phyloP scores from a whole-genome alignment of 2,329 filamentous ascomycete genomes.

The Exophiala bonariae region DNA sequence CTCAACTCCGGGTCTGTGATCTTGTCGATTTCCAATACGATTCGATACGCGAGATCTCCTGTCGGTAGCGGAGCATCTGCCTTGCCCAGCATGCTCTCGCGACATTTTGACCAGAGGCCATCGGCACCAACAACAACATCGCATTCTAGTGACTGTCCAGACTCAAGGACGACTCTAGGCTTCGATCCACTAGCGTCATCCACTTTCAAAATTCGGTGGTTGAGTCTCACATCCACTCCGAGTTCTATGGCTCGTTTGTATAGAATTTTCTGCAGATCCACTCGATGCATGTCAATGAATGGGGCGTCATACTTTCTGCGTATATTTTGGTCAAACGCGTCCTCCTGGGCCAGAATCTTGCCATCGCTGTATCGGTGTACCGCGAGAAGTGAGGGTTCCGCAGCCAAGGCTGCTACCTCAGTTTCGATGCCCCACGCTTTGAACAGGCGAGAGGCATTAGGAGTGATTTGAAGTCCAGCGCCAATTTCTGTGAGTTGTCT shows the following conservation, averaged over 20 bases:
- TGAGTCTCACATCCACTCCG: slow-evolving; percentile 37
- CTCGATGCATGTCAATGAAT: slow-evolving; percentile 52
- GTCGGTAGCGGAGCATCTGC: slow-evolving; percentile 50
- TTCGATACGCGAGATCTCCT: slow-evolving; percentile 58
- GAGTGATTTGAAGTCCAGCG: slow-evolving; percentile 29
- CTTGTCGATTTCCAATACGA: slow-evolving; percentile 52
- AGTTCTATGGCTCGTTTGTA: slow-evolving; percentile 41
- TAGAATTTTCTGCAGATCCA: slow-evolving; percentile 48
- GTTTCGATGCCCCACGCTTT: slow-evolving; percentile 16
- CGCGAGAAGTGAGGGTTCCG: slow-evolving; percentile 34
- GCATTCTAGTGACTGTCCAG: slow-evolving; percentile 37
- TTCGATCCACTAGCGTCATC: slow-evolving; percentile 7
- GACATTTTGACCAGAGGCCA: slow-evolving; percentile 47
- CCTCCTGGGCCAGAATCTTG: slow-evolving; percentile 44
- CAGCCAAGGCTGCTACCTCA: slow-evolving; percentile 21
- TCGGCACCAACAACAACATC: slow-evolving; percentile 52
- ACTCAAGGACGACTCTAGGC: slow-evolving; percentile 36
- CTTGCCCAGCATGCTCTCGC: slow-evolving; percentile 46
- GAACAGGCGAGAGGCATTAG: slow-evolving; percentile 27
- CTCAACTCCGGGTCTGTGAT: slow-evolving; percentile 48
- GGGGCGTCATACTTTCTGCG: slow-evolving; percentile 43
- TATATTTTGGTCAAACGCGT: slow-evolving; percentile 55
- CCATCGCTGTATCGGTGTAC: slow-evolving; percentile 37
- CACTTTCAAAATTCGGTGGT: slow-evolving; percentile 30
- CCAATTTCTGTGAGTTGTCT: slow-evolving; percentile 28